Evolutionary conservation across 1,139 yeast species (phyloP).

Genomic region (Suhomyces ambrosiae): DNA sequence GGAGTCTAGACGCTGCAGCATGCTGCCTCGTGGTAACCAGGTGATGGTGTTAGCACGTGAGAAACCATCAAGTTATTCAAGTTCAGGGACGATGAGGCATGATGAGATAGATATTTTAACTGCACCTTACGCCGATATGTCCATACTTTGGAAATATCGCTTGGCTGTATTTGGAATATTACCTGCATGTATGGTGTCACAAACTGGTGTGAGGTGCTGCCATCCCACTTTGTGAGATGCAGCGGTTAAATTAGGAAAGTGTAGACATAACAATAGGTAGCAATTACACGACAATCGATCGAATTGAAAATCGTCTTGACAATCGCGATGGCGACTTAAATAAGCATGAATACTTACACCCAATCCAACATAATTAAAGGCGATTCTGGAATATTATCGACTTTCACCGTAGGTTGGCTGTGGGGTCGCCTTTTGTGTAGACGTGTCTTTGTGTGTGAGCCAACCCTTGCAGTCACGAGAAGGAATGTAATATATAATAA

Average conservation of each 20-base stretch:
- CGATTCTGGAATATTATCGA: background rate
- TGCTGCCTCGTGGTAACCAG: background rate
- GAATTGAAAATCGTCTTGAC: background rate
- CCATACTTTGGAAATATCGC: background rate
- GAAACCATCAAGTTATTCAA: no score
- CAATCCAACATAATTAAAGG: background rate
- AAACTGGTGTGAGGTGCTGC: no score
- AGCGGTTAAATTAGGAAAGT: background rate
- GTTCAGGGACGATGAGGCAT: no score
- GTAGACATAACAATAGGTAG: background rate
- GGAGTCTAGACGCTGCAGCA: background rate
- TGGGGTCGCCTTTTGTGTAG: background rate
- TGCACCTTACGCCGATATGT: constrained; percentile 1
- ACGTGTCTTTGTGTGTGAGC: background rate
- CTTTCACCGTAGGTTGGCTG: background rate
- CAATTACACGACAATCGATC: background rate
- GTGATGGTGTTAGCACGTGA: background rate
- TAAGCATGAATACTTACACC: background rate
- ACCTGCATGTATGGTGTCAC: constrained; percentile 1
- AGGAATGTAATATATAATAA: constrained; percentile 4
- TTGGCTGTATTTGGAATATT: background rate
- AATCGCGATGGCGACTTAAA: no score
- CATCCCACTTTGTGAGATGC: background rate
- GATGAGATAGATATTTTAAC: no score
- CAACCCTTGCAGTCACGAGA: constrained; percentile 2